phyloP scores from a whole-genome alignment of 495 filamentous ascomycete species.

The Annulohypoxylon moriforme region DNA sequence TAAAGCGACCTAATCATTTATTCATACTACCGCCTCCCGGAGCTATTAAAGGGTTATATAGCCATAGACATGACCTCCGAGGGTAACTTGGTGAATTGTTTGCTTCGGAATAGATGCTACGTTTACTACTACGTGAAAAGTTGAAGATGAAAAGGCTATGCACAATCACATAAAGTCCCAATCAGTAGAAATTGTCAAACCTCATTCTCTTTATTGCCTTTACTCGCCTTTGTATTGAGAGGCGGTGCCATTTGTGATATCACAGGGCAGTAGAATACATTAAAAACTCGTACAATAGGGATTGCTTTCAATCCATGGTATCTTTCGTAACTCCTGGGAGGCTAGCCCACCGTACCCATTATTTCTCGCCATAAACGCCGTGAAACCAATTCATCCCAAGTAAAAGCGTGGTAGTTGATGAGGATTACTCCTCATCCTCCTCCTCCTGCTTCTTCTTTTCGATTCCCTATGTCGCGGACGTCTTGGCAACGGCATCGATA shows the following conservation, averaged over 20 bases:
- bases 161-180: background rate
- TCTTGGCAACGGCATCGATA: constrained; percentile 37
- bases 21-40: too few species aligned
- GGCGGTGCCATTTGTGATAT: background rate
- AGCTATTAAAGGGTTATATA: too few species aligned
- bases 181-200: background rate
- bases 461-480: constrained; percentile 12
- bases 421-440: background rate
- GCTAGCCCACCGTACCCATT: background rate
- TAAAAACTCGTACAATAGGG: background rate
- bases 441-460: background rate
- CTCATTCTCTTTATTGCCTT: background rate
- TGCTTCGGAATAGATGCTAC: too few species aligned
- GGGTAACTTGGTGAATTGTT: too few species aligned
- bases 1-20: background rate
- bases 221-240: background rate
- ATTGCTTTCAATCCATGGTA: constrained; percentile 29
- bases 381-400: background rate
- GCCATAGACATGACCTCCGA: too few species aligned
- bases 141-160: background rate
- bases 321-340: constrained; percentile 22
- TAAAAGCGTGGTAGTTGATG: background rate
- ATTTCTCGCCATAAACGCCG: constrained; percentile 9
- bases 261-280: background rate
- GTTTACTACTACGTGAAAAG: background rate